These are phyloP conservation scores for Hirschfeldia incana DNA, from an alignment of 345 rosid species.

Conservation along the genomic window DNA sequence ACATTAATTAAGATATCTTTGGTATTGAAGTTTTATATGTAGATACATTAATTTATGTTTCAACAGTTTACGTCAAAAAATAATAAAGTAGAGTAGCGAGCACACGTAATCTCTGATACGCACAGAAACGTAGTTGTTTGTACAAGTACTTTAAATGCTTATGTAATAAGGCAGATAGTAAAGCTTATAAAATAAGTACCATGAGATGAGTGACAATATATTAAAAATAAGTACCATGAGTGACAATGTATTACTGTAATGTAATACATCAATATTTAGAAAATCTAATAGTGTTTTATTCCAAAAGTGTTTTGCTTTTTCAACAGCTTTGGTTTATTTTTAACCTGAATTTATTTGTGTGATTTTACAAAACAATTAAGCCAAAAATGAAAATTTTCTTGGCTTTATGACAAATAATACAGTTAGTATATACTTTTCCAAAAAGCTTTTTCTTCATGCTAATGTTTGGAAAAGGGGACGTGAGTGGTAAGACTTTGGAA, in stretches of 20 bases:
- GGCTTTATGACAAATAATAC: conserved; percentile 25
- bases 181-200: conserved; percentile 21
- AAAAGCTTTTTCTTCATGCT: conserved; percentile 2
- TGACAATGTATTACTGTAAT: neutral
- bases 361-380: neutral
- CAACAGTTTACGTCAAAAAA: conserved; percentile 43
- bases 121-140: conserved; percentile 42
- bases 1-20: conserved; percentile 13
- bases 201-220: conserved; percentile 9
- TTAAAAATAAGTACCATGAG: too few relatives aligned
- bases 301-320: conserved; percentile 25
- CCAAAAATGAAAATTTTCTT: neutral
- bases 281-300: neutral
- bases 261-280: neutral
- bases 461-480: conserved; percentile 1
- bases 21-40: neutral
- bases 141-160: conserved; percentile 41
- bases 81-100: conserved; percentile 45
- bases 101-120: conserved; percentile 56
- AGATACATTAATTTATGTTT: conserved; percentile 8
- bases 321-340: conserved; percentile 18
- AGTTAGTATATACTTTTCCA: neutral
- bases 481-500: conserved; percentile 24
- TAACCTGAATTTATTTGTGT: neutral
- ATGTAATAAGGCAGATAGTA: conserved; percentile 16